Evolutionary conservation across 1,139 yeast genomes (phyloP).

Genomic region (Hyphopichia buzzinii): DNA sequence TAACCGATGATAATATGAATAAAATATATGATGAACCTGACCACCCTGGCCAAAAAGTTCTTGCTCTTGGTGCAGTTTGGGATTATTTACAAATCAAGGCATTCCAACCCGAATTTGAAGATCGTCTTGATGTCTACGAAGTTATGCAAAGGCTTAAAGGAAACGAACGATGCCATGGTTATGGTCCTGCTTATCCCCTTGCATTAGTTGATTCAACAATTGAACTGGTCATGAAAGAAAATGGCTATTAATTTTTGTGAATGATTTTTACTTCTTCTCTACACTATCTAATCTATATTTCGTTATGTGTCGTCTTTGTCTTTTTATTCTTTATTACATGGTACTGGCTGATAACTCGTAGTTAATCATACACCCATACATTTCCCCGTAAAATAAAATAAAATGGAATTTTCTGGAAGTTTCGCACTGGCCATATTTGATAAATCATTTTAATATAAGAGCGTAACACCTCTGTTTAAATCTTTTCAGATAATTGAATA

Average conservation of each 20-base stretch:
- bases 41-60: conserved; percentile 40
- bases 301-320: neutral
- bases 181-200: conserved; percentile 76
- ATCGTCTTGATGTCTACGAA: conserved; percentile 51
- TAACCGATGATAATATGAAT: conserved; percentile 19
- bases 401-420: neutral
- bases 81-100: conserved; percentile 58
- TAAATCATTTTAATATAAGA: conserved; percentile 2
- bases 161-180: conserved; percentile 73
- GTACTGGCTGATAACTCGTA: too few species aligned
- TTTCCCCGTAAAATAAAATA: too few species aligned
- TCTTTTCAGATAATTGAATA: conserved; percentile 5
- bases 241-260: neutral
- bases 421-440: neutral
- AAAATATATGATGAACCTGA: conserved; percentile 38
- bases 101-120: conserved; percentile 43
- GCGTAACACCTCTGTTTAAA: too few species aligned
- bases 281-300: too few species aligned
- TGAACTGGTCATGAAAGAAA: neutral
- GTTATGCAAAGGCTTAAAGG: conserved; percentile 64
- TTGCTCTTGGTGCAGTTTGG: conserved; percentile 82
- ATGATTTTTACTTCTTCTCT: neutral
- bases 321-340: neutral
- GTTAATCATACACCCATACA: too few species aligned
- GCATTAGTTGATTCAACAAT: conserved; percentile 42